Evolutionary conservation across 2,329 filamentous ascomycete species (phyloP).

Genomic region (Aspergillus hiratsukae): DNA sequence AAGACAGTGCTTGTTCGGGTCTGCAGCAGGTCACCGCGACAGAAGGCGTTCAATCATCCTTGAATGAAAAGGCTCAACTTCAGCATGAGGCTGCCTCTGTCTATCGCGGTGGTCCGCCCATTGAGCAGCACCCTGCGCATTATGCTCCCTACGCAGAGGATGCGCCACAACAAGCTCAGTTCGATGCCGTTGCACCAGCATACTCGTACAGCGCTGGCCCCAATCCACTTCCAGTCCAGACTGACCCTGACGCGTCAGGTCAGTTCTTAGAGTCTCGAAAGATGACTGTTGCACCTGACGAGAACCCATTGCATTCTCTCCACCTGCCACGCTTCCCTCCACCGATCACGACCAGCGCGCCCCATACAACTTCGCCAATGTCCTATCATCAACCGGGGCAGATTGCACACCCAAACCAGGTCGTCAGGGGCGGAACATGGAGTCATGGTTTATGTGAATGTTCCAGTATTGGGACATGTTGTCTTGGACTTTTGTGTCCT

Average conservation of each 20-base stretch:
- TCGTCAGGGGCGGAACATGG: conserved; percentile 42
- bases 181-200: conserved; percentile 11
- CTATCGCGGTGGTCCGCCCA: conserved; percentile 19
- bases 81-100: conserved; percentile 19
- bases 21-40: conserved; percentile 4
- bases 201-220: conserved; percentile 16
- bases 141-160: conserved; percentile 33
- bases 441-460: conserved; percentile 43
- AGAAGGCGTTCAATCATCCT: conserved; percentile 9
- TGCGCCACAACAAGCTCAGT: conserved; percentile 11
- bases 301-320: conserved; percentile 36
- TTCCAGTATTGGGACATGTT: conserved; percentile 41
- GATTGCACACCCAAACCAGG: conserved; percentile 39
- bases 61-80: conserved; percentile 25
- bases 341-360: conserved; percentile 11
- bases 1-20: not conserved
- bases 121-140: conserved; percentile 35
- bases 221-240: conserved; percentile 29
- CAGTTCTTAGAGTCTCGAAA: conserved; percentile 4
- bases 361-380: conserved; percentile 12
- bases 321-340: conserved; percentile 24
- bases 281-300: conserved; percentile 32
- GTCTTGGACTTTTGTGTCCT: conserved; percentile 42
- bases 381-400: conserved; percentile 41
- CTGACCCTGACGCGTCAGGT: conserved; percentile 11